Evolutionary conservation across 1,284 basidiomycete species (phyloP).

Genomic region (Tausonia pullulans): DNA sequence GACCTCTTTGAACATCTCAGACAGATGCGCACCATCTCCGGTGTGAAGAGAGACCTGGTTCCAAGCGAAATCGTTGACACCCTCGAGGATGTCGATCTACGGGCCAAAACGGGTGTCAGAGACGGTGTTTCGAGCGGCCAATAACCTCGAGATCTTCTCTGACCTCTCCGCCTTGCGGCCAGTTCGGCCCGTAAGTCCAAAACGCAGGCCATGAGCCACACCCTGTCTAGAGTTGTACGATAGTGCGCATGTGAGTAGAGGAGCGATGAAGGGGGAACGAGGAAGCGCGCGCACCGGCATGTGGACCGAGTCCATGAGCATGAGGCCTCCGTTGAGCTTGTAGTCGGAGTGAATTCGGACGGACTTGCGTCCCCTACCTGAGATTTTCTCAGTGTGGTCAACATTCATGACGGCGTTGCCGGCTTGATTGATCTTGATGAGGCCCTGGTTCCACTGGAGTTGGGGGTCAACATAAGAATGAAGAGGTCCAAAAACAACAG

Average conservation of each 20-base stretch:
- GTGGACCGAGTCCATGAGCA: conserved; percentile 73
- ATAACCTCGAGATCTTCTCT: too few species aligned
- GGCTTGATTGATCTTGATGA: conserved; percentile 46
- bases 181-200: conserved; percentile 39
- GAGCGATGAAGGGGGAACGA: too few species aligned
- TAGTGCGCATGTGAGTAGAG: too few species aligned
- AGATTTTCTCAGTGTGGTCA: conserved; percentile 57
- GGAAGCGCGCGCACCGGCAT: conserved; percentile 45
- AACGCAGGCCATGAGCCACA: conserved; percentile 38
- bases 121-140: too few species aligned
- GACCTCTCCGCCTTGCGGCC: conserved; percentile 41
- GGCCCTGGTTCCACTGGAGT: conserved; percentile 29
- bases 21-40: too few species aligned
- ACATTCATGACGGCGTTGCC: conserved; percentile 72
- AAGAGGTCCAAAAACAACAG: not conserved
- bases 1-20: too few species aligned
- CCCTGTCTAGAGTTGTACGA: too few species aligned
- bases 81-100: conserved; percentile 42
- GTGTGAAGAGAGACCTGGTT: conserved; percentile 21
- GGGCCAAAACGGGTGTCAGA: too few species aligned
- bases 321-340: conserved; percentile 51
- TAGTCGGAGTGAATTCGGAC: conserved; percentile 60
- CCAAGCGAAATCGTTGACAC: conserved; percentile 24
- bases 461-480: not conserved
- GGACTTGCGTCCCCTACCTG: conserved; percentile 49